Evolutionary conservation across 1,139 yeast species (phyloP).

Genomic region (Kodamaea fungicola): DNA sequence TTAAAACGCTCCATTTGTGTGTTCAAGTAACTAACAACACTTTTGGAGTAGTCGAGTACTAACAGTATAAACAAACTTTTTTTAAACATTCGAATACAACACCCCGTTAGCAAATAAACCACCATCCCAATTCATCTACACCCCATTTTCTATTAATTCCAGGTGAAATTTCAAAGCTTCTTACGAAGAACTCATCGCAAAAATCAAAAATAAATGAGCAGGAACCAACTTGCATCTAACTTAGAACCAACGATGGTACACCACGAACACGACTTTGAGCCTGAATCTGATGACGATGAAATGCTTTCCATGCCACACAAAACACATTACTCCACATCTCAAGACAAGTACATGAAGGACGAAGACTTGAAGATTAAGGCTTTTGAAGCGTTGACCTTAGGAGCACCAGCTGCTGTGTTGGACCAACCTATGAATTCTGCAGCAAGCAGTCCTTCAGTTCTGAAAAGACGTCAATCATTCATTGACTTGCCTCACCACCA

Average conservation of each 20-base stretch:
- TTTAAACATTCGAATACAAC: no score
- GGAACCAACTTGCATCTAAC: not conserved
- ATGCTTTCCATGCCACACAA: constrained; percentile 28
- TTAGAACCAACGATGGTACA: not conserved
- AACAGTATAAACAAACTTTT: no score
- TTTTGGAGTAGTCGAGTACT: no score
- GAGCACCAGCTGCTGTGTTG: constrained; percentile 11
- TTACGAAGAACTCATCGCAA: no score
- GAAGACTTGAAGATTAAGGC: constrained; percentile 71
- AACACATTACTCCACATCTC: constrained; percentile 62
- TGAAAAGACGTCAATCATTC: constrained; percentile 49
- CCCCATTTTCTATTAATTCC: no score
- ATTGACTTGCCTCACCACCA: constrained; percentile 43
- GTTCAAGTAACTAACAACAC: no score
- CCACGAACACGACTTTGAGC: constrained; percentile 12
- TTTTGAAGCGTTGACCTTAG: constrained; percentile 46
- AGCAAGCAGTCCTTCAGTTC: constrained; percentile 16
- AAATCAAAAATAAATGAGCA: not conserved
- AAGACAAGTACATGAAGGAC: constrained; percentile 63
- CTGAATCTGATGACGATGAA: constrained; percentile 28
- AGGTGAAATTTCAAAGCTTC: no score
- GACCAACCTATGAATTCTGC: constrained; percentile 8
- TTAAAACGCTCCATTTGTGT: no score
- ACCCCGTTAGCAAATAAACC: no score
- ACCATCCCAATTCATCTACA: no score